phyloP scores from a whole-genome alignment of 495 filamentous ascomycete species.

The Penicillium lagena region DNA sequence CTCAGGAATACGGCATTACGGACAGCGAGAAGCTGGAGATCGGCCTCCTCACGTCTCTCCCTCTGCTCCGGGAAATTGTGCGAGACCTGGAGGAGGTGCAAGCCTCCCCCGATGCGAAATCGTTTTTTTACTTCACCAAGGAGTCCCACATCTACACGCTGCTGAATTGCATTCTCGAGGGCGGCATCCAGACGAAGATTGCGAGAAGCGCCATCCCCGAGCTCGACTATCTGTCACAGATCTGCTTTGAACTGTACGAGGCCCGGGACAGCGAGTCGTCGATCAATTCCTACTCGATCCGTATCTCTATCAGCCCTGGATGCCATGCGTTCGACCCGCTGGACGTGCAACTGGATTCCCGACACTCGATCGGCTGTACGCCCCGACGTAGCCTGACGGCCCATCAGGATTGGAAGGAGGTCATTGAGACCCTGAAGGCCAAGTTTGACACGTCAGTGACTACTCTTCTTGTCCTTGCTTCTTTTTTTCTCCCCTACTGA shows the following conservation, averaged over 20 bases:
- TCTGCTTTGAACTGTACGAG: conserved; percentile 97
- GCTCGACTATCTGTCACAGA: conserved; percentile 94
- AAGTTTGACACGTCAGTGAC: conserved; percentile 84
- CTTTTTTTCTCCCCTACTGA: too few relatives aligned
- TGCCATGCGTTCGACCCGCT: conserved; percentile 94
- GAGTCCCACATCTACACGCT: conserved; percentile 98
- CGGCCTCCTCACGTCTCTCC: conserved; percentile 86
- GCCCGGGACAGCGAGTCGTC: conserved; percentile 70
- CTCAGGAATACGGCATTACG: conserved; percentile 94
- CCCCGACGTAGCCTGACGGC: conserved; percentile 81
- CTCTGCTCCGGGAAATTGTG: conserved; percentile 91
- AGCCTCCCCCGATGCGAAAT: conserved; percentile 85
- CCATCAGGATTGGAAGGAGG: conserved; percentile 92
- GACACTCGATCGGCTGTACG: conserved; percentile 90
- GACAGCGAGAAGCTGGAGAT: conserved; percentile 96
- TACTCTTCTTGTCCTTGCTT: background rate
- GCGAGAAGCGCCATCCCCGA: conserved; percentile 89
- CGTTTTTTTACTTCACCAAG: conserved; percentile 98
- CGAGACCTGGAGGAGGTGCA: conserved; percentile 96
- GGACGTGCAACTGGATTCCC: conserved; percentile 90
- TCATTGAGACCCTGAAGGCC: conserved; percentile 86
- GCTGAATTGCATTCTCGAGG: conserved; percentile 95
- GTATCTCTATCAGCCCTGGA: conserved; percentile 90
- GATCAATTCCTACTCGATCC: conserved; percentile 85
- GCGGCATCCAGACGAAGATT: conserved; percentile 89